Base-by-base conservation (phyloP, 139 green algal species). In the Coelastrella sp. region DNA sequence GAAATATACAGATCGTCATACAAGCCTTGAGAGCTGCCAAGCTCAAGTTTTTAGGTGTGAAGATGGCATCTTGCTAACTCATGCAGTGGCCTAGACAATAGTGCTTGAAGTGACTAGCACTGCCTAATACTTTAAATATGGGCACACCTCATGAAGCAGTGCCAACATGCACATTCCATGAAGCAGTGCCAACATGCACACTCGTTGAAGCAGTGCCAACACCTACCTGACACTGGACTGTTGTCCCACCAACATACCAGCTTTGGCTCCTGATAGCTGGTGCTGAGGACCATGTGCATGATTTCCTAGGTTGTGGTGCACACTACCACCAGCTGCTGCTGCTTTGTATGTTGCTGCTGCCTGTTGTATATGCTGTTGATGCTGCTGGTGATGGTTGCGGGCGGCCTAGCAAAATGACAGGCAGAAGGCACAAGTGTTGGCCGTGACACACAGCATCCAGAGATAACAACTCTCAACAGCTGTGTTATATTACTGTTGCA, bases 141-240 rank as follows among this genome's bases (percentile, higher is more conserved):
- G n/a, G n/a, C n/a, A n/a, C n/a, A n/a, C n/a, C n/a, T n/a, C n/a
- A n/a, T n/a, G n/a, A n/a, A n/a, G 25, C 59, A 7, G 23, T 32
- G 3, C 13, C 48, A 57, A 57, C 13, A 57, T 57, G 17, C 48
- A 57, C 48, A n/a, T n/a, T n/a, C n/a, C n/a, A n/a, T n/a, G n/a
- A n/a, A n/a, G 25, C 59, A 7, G 23, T 32, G 3, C 13, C 48
- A 57, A 57, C 13, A 57, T 57, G 17, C 48, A 57, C 48, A n/a
- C n/a, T n/a, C n/a, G n/a, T n/a, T n/a, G n/a, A n/a, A n/a, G 25
- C 59, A 7, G 23, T 32, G 3, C 13, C 48, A 57, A 57, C 13
- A 13, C 72, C 37, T 48, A 80, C 72, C 72, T 64, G 11, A 48
- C 72, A 50, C 72, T 80, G 17, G 72, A 64, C 72, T 43, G 30